Evolutionary conservation across 441 rosid genomes (phyloP), one percentile per base, ranked within the genome.

Genomic region (Populus trichocarpa): DNA sequence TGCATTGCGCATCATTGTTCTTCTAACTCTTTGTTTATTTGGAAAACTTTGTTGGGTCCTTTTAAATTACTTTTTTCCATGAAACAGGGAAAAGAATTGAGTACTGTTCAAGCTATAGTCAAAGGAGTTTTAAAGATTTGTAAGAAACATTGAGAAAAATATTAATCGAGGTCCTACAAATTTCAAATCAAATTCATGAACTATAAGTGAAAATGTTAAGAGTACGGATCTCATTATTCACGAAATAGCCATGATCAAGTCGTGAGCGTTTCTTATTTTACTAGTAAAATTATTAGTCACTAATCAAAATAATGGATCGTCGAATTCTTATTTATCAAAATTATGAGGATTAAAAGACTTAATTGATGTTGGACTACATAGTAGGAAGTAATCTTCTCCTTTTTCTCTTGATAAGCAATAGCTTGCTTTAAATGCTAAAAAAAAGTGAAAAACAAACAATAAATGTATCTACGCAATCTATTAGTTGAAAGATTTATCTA

Each of bases 21-120:
- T 33, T 38, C 80, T 6, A 64, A 14, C 50, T 42, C 75, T 75
- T 75, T 53, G 40, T 69, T 67, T n/a, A 8, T 26, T 22, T 28
- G 38, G 2, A 57, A 35, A 59, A 36, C 71, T 13, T 13, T 20
- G 40, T 78, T 57, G n/a, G 8, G n/a, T 50, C 6, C 59, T 28
- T 28, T 79, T 76, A 70, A 22, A 40, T 50, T 28, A 14, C 16
- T 74, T 78, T 83, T 80, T 76, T 74, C 83, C 81, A 64, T 75
- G 69, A 78, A 83, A 81, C 71, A 78, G 68, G 82, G 84, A 73
- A 67, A 8, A 75, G 66, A 16, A 50, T 50, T 70, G 23, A 67
- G 50, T 30, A 26, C 35, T 30, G 6, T 65, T 59, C 67, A 42
- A 42, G 25, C 33, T 20, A 67, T 63, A 40, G 82, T 78, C 80